phyloP scores from a whole-genome alignment of 768 basidiomycete genomes.

The Xerocomellus amylosporus region DNA sequence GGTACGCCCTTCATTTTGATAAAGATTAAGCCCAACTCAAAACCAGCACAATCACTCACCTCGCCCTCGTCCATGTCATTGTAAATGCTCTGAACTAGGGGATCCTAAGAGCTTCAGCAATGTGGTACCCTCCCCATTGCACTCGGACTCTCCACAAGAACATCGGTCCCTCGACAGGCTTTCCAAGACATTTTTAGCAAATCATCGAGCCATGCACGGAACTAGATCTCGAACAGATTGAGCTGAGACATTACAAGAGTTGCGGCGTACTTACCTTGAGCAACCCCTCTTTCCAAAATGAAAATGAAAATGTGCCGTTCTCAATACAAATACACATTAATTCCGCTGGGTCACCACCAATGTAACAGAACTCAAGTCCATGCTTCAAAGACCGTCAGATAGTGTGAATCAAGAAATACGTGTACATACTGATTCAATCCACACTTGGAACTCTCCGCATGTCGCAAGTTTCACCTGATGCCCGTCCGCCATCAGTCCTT shows the following conservation, averaged over 20 bases:
- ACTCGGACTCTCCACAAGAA: conserved; percentile 92
- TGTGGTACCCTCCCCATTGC: conserved; percentile 96
- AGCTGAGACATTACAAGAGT: conserved; percentile 4
- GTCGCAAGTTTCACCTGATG: conserved; percentile 90
- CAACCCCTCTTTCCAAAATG: conserved; percentile 89
- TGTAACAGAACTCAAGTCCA: conserved; percentile 92
- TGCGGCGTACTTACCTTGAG: conserved; percentile 57
- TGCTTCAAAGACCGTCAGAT: conserved; percentile 48
- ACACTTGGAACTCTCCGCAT: conserved; percentile 91
- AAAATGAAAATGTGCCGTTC: conserved; percentile 95
- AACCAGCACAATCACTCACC: conserved; percentile 37
- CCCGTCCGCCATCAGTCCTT: conserved; percentile 86
- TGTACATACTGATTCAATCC: conserved; percentile 85
- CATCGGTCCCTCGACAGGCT: conserved; percentile 91
- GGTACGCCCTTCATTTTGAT: conserved; percentile 71
- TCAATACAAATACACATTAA: too few relatives aligned
- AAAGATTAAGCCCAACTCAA: not conserved
- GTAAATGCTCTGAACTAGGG: conserved; percentile 97
- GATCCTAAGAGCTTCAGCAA: conserved; percentile 90
- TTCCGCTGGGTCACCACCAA: too few relatives aligned
- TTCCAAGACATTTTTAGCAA: conserved; percentile 93
- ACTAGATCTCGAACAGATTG: conserved; percentile 44
- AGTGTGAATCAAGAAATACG: not conserved
- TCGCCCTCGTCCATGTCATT: conserved; percentile 96
- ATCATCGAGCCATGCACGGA: conserved; percentile 97